phyloP scores from a whole-genome alignment of 768 basidiomycete genomes.

The Boletales sp. region DNA sequence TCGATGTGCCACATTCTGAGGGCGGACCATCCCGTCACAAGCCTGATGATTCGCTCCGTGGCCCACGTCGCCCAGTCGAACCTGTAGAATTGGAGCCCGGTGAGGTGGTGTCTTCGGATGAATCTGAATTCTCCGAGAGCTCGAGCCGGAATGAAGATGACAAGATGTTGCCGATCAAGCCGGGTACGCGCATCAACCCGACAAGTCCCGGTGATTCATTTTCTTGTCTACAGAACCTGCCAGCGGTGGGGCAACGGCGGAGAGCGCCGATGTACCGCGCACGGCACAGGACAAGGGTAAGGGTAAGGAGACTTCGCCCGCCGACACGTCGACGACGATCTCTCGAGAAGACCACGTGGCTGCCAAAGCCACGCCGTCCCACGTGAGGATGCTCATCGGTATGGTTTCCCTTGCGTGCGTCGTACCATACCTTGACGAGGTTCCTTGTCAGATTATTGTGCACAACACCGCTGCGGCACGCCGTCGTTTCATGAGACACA shows the following conservation, averaged over 20 bases:
- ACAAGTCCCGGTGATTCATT: not conserved
- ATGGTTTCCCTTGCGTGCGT: not conserved
- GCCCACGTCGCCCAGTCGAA: not conserved
- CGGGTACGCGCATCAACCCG: conserved; percentile 6
- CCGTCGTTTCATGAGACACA: conserved; percentile 36
- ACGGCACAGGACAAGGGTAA: conserved; percentile 8
- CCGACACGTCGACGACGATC: not conserved
- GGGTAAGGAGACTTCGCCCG: conserved; percentile 3
- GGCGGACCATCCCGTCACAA: conserved; percentile 4
- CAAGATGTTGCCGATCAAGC: not conserved
- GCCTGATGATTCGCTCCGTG: not conserved
- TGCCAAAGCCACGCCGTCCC: not conserved
- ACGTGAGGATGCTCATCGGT: conserved; percentile 18
- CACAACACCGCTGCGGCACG: conserved; percentile 8
- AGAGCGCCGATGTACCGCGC: not conserved
- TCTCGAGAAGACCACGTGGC: not conserved
- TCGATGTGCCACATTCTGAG: not conserved
- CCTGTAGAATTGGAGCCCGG: conserved; percentile 22
- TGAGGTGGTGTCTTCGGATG: conserved; percentile 22
- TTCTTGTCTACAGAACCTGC: not conserved
- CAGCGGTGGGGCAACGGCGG: not conserved
- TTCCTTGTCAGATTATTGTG: conserved; percentile 19
- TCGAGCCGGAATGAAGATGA: conserved; percentile 21
- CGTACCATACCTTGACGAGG: not conserved
- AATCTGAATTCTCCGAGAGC: conserved; percentile 22